phyloP scores from a whole-genome alignment of 768 basidiomycete genomes.

The Amanita brunnescens region DNA sequence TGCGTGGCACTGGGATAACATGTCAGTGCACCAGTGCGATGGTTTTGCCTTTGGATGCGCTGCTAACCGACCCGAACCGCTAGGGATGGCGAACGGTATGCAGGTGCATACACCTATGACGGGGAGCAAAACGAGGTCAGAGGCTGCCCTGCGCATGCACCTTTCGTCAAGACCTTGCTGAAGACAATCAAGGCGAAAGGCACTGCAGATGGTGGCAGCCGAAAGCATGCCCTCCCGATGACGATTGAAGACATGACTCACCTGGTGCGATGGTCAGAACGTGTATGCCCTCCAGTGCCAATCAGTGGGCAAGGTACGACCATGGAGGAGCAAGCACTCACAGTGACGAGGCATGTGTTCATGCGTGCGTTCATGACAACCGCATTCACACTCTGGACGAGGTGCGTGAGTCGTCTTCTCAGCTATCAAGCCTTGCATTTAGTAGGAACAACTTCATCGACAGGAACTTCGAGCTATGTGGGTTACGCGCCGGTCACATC shows the following conservation, averaged over 20 bases:
- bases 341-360: slow-evolving; percentile 19
- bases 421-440: too few relatives aligned
- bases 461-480: slow-evolving; percentile 1
- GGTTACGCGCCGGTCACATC: neutral
- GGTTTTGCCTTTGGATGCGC: neutral
- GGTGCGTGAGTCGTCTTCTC: too few relatives aligned
- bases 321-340: neutral
- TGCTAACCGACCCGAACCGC: neutral
- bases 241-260: slow-evolving; percentile 21
- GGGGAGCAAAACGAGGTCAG: neutral
- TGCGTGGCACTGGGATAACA: slow-evolving; percentile 19
- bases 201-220: neutral
- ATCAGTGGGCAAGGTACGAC: neutral
- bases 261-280: slow-evolving; percentile 20
- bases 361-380: slow-evolving; percentile 20
- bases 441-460: too few relatives aligned
- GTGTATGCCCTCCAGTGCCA: slow-evolving; percentile 2
- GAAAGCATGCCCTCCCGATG: slow-evolving; percentile 24
- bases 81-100: neutral
- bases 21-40: slow-evolving; percentile 17
- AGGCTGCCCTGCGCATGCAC: neutral
- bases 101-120: neutral
- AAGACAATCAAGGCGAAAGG: neutral
- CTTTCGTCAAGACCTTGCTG: neutral
- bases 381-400: slow-evolving; percentile 3